A percentile compares a stretch with the other conserved stretches of the same genome.
Conservation (phyloP, 2,329 filamentous ascomycete genomes). For the Shiraia sp. region DNA sequence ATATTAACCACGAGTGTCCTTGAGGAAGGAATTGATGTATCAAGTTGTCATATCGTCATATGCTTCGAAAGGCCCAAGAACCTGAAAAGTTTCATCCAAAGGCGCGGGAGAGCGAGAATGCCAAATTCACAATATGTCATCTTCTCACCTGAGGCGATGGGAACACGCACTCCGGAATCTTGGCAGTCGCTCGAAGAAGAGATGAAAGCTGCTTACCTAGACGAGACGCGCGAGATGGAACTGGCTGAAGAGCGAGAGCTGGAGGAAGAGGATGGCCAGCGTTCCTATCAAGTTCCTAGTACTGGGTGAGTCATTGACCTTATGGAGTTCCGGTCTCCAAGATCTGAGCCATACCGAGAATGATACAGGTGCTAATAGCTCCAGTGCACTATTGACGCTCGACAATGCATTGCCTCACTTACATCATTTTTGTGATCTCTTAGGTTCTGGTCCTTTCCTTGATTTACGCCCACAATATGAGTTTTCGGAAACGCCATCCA, state of each 20-base stretch:
- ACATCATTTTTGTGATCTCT: conserved; percentile 74
- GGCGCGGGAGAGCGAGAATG: conserved; percentile 65
- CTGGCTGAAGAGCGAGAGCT: conserved; percentile 50
- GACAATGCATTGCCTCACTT: conserved; percentile 77
- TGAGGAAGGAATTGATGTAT: conserved; percentile 65
- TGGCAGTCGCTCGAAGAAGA: conserved; percentile 71
- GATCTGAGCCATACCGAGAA: not conserved
- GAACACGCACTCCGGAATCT: conserved; percentile 44
- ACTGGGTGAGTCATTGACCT: conserved; percentile 31
- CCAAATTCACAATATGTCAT: conserved; percentile 60
- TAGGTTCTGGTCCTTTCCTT: conserved; percentile 63
- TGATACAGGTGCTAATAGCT: not conserved
- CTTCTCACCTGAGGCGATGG: conserved; percentile 47
- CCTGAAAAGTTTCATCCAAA: conserved; percentile 67
- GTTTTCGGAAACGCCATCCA: conserved; percentile 46
- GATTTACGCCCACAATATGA: conserved; percentile 71
- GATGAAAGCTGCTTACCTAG: conserved; percentile 73
- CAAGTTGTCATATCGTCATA: conserved; percentile 67
- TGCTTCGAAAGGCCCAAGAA: conserved; percentile 66
- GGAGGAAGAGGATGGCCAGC: conserved; percentile 52
- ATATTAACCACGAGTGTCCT: conserved; percentile 62
- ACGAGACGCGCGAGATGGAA: conserved; percentile 60
- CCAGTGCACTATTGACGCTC: conserved; percentile 69
- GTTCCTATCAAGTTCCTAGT: conserved; percentile 22
- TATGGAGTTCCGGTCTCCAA: not conserved